These are phyloP conservation scores for Aurifilum marmelostoma DNA, from an alignment of 2,329 filamentous ascomycete species.

Conservation along the genomic window DNA sequence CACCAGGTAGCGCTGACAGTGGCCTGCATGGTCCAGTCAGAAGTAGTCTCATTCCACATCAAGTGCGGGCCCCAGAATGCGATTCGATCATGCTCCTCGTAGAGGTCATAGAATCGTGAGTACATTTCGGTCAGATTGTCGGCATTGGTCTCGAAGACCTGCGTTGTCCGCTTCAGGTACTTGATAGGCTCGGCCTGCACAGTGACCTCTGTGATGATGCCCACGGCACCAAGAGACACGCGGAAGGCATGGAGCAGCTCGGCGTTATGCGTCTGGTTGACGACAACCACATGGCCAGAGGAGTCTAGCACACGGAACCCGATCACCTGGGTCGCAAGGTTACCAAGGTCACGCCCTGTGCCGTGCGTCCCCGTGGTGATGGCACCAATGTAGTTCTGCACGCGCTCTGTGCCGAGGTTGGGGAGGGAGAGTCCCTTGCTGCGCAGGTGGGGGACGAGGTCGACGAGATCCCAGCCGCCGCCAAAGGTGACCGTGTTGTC, in stretches of 20 bases:
- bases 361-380: constrained; percentile 8
- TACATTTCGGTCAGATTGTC: not conserved
- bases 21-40: not conserved
- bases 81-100: constrained; percentile 1
- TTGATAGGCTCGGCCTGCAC: not conserved
- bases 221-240: constrained; percentile 2
- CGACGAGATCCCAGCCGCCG: constrained; percentile 10
- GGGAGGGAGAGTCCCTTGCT: not conserved
- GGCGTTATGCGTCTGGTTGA: constrained; percentile 8
- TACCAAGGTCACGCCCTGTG: not conserved
- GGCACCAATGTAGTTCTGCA: constrained; percentile 9
- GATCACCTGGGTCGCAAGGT: constrained; percentile 5
- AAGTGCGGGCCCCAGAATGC: constrained; percentile 8
- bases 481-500: constrained; percentile 9
- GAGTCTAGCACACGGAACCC: constrained; percentile 9
- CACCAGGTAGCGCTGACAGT: not conserved
- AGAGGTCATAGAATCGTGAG: not conserved
- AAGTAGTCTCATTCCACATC: constrained; percentile 2
- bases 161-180: constrained; percentile 10
- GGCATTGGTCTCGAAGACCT: not conserved
- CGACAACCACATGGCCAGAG: not conserved
- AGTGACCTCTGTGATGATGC: constrained; percentile 5
- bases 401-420: constrained; percentile 12
- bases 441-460: constrained; percentile 3
- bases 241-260: constrained; percentile 4